Evolutionary conservation across 2,329 filamentous ascomycete species (phyloP).

Genomic region (Tolypocladium tropicale): DNA sequence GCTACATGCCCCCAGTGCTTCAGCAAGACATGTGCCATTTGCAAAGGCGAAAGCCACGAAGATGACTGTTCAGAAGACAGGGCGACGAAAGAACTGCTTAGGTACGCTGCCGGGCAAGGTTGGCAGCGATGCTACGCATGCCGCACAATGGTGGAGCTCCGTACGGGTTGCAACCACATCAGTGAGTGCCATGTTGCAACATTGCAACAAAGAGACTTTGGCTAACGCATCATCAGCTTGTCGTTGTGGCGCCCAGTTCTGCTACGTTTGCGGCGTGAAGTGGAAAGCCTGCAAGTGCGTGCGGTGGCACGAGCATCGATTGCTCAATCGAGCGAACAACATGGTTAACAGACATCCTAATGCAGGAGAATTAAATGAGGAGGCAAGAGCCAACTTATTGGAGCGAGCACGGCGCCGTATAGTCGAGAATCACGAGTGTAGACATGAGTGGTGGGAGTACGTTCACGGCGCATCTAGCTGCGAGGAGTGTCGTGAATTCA

Average conservation of each 20-base stretch:
- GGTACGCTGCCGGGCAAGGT: slow-evolving; percentile 16
- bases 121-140: slow-evolving; percentile 42
- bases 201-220: no score
- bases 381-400: neutral
- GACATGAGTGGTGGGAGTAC: slow-evolving; percentile 23
- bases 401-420: slow-evolving; percentile 3
- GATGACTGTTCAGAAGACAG: slow-evolving; percentile 37
- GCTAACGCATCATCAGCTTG: slow-evolving; percentile 29
- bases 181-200: slow-evolving; percentile 27
- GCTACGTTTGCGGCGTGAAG: slow-evolving; percentile 30
- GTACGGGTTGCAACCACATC: slow-evolving; percentile 43
- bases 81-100: slow-evolving; percentile 26
- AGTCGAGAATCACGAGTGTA: slow-evolving; percentile 27
- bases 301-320: slow-evolving; percentile 25
- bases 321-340: slow-evolving; percentile 18
- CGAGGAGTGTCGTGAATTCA: slow-evolving; percentile 30
- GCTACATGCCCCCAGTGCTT: slow-evolving; percentile 34
- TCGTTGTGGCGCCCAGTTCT: slow-evolving; percentile 34
- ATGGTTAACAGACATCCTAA: slow-evolving; percentile 17
- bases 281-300: slow-evolving; percentile 31
- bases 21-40: slow-evolving; percentile 34
- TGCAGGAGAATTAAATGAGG: neutral
- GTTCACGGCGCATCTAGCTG: slow-evolving; percentile 25
- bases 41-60: slow-evolving; percentile 35
- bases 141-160: slow-evolving; percentile 35